phyloP scores from a whole-genome alignment of 495 filamentous ascomycete genomes.

The Jackrogersella minutella region DNA sequence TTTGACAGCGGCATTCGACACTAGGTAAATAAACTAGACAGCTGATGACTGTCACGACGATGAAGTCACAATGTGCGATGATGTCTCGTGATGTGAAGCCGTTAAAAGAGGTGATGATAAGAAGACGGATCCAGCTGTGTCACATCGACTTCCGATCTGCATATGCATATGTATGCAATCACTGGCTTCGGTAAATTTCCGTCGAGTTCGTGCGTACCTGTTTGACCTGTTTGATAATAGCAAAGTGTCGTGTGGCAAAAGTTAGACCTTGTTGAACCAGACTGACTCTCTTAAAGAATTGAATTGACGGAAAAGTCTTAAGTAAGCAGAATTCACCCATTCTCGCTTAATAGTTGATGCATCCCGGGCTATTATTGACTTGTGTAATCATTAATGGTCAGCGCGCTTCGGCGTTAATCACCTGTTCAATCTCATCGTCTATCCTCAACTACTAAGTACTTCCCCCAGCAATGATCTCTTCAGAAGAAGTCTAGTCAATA shows the following conservation, averaged over 20 bases:
- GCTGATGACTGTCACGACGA: constrained; percentile 26
- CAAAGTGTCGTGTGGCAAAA: not conserved
- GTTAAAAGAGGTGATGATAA: constrained; percentile 9
- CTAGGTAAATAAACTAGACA: not conserved
- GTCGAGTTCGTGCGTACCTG: not conserved
- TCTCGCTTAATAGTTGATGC: constrained; percentile 18
- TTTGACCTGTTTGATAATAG: too few relatives aligned
- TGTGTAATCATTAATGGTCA: too few relatives aligned
- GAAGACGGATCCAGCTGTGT: not conserved
- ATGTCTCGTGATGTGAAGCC: constrained; percentile 27
- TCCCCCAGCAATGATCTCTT: too few relatives aligned
- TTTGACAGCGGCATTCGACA: constrained; percentile 8
- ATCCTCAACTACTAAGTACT: too few relatives aligned
- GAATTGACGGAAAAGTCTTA: not conserved
- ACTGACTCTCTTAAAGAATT: not conserved
- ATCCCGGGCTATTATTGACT: too few relatives aligned
- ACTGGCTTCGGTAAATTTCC: not conserved
- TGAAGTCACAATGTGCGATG: constrained; percentile 22
- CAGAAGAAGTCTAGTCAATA: too few relatives aligned
- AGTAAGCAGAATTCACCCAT: not conserved
- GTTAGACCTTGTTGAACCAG: not conserved
- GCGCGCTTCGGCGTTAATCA: too few relatives aligned
- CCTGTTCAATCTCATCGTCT: too few relatives aligned
- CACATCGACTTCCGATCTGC: not conserved
- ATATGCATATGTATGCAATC: too few relatives aligned